phyloP scores from a whole-genome alignment of 2,329 filamentous ascomycete species.

The Neoarthrinium moseri region DNA sequence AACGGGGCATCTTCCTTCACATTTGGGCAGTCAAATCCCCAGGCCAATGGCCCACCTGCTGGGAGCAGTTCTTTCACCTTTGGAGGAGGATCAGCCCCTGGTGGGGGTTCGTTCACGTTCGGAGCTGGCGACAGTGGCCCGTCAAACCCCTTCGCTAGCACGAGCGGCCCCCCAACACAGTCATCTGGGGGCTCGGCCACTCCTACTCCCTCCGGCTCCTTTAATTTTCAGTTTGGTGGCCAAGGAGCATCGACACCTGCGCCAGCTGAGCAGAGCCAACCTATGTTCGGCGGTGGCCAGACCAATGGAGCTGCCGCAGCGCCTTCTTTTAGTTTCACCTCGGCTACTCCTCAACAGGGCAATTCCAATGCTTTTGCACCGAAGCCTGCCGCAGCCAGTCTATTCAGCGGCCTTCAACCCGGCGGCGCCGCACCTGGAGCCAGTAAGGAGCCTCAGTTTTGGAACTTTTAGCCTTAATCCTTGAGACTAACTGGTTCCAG shows the following conservation, averaged over 20 bases:
- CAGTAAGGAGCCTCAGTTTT: slow-evolving; percentile 31
- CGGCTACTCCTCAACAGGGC: slow-evolving; percentile 24
- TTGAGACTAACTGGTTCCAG: slow-evolving; percentile 13
- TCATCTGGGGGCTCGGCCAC: slow-evolving; percentile 18
- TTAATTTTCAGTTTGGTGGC: slow-evolving; percentile 24
- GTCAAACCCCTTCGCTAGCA: slow-evolving; percentile 27
- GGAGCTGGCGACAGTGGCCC: slow-evolving; percentile 28
- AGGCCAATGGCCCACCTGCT: slow-evolving; percentile 13
- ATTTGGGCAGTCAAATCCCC: slow-evolving; percentile 7
- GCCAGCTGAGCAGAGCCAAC: slow-evolving; percentile 16
- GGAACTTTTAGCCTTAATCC: background rate
- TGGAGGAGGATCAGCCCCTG: slow-evolving; percentile 16
- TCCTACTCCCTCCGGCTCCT: slow-evolving; percentile 21
- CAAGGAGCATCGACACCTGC: slow-evolving; percentile 22
- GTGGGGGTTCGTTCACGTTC: slow-evolving; percentile 36
- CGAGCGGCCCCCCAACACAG: slow-evolving; percentile 17
- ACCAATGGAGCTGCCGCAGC: slow-evolving; percentile 24
- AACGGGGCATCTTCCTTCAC: slow-evolving; percentile 16
- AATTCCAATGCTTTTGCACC: slow-evolving; percentile 24
- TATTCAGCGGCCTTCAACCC: slow-evolving; percentile 24
- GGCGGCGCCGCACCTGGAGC: slow-evolving; percentile 38
- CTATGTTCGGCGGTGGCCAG: slow-evolving; percentile 24
- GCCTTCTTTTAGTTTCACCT: slow-evolving; percentile 37
- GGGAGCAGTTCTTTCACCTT: slow-evolving; percentile 24
- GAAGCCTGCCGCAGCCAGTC: slow-evolving; percentile 23